Conservation (phyloP, 371 early-diverging fungal genomes). For the Mortierella sp. region DNA sequence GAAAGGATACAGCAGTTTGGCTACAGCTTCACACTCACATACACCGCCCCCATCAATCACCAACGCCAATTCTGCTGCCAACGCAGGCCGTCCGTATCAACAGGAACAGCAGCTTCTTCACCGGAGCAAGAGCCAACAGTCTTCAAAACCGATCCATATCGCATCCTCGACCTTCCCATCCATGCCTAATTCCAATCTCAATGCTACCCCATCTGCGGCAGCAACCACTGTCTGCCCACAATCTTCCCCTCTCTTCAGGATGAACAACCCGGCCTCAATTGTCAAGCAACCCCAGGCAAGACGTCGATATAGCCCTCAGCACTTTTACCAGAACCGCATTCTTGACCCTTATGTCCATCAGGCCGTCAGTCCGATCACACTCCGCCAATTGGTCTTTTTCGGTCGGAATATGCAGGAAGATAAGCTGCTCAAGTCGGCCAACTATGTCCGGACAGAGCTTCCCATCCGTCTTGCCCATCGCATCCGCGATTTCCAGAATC, state of each 20-base stretch:
- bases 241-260: conserved; percentile 36
- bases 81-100: not conserved
- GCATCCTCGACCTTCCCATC: conserved; percentile 25
- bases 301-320: conserved; percentile 66
- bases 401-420: conserved; percentile 91
- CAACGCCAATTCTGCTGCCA: conserved; percentile 12
- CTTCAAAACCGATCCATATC: conserved; percentile 30
- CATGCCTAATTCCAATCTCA: conserved; percentile 11
- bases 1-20: conserved; percentile 31
- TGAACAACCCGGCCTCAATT: conserved; percentile 51
- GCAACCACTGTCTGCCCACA: conserved; percentile 22
- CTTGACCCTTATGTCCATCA: conserved; percentile 88
- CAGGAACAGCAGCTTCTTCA: conserved; percentile 14
- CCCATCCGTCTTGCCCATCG: conserved; percentile 94
- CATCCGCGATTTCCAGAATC: conserved; percentile 88
- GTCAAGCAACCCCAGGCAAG: conserved; percentile 32
- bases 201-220: not conserved
- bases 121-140: conserved; percentile 6
- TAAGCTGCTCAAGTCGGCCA: conserved; percentile 87
- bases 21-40: conserved; percentile 29
- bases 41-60: conserved; percentile 14
- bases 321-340: conserved; percentile 93
- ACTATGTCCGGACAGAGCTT: conserved; percentile 93
- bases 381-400: conserved; percentile 94
- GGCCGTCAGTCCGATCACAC: conserved; percentile 85